Evolutionary conservation across 140 eudicot species (phyloP).

Genomic region (Senecio squalidus): DNA sequence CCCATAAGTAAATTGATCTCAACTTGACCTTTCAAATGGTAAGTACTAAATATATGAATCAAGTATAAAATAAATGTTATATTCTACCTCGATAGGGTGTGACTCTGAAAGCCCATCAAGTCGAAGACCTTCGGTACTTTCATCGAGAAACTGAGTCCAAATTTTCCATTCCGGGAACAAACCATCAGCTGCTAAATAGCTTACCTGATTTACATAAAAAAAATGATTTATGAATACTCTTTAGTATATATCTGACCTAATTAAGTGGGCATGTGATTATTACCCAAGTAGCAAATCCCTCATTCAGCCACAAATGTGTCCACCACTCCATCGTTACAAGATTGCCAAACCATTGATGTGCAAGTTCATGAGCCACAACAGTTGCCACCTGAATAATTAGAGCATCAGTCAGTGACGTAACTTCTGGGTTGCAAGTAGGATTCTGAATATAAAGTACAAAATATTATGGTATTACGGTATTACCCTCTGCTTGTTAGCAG

Average conservation of each 20-base stretch:
- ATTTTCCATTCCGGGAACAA: slow-evolving; percentile 96
- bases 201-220: slow-evolving; percentile 46
- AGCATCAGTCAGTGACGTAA: slow-evolving; percentile 3
- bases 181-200: slow-evolving; percentile 87
- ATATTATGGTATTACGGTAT: too few relatives aligned
- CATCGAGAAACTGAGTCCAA: slow-evolving; percentile 98
- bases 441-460: not conserved
- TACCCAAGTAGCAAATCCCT: slow-evolving; percentile 99
- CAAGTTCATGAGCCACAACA: slow-evolving; percentile 98
- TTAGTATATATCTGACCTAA: not conserved
- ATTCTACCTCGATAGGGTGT: slow-evolving; percentile 98
- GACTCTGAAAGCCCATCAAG: slow-evolving; percentile 97
- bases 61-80: too few relatives aligned
- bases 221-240: not conserved
- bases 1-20: too few relatives aligned
- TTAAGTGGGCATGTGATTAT: not conserved
- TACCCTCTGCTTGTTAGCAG: slow-evolving; percentile 98
- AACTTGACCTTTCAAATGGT: too few relatives aligned
- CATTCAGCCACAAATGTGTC: slow-evolving; percentile 98
- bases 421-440: not conserved
- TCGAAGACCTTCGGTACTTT: slow-evolving; percentile 89
- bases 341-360: slow-evolving; percentile 99
- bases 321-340: slow-evolving; percentile 99
- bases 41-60: slow-evolving; percentile 1
- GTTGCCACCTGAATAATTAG: slow-evolving; percentile 67